phyloP scores from a whole-genome alignment of 176 grass and related monocot species.

The Oryza australiensis region DNA sequence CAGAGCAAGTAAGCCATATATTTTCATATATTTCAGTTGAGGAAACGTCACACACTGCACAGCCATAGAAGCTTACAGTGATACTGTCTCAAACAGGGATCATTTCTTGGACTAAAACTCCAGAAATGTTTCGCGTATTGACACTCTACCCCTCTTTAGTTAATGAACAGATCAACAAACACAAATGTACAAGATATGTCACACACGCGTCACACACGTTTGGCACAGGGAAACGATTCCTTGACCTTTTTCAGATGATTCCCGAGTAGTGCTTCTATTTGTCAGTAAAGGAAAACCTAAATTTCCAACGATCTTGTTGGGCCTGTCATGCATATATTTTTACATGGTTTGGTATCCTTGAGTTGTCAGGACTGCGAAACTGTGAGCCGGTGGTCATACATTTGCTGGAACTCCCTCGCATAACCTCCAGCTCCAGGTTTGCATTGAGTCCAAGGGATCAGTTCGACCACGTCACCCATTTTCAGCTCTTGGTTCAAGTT shows the following conservation, averaged over 20 bases:
- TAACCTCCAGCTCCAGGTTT: slow-evolving; percentile 42
- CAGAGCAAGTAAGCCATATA: not conserved
- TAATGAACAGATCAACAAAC: slow-evolving; percentile 1
- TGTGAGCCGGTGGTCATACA: slow-evolving; percentile 32
- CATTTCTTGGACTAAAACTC: not conserved
- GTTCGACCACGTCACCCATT: slow-evolving; percentile 63
- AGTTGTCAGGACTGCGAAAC: slow-evolving; percentile 31
- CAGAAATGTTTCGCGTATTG: slow-evolving; percentile 2
- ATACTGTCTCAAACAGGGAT: not conserved
- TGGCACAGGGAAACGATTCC: not conserved
- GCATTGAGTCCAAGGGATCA: slow-evolving; percentile 46
- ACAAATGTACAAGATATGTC: not conserved
- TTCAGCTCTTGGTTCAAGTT: slow-evolving; percentile 49
- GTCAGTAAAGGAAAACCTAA: not conserved
- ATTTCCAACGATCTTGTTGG: slow-evolving; percentile 11
- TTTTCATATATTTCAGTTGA: not conserved
- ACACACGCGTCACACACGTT: not conserved
- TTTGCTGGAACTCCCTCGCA: slow-evolving; percentile 46
- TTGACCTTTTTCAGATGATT: not conserved
- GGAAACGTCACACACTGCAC: not conserved
- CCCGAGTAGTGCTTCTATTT: not conserved
- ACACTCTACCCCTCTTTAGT: not conserved
- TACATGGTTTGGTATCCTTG: slow-evolving; percentile 12
- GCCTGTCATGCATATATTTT: slow-evolving; percentile 10
- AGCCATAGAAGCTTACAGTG: not conserved